These are phyloP conservation scores for Elaeagnus macrophylla DNA, from an alignment of 306 rosid genomes.

Conservation along the genomic window DNA sequence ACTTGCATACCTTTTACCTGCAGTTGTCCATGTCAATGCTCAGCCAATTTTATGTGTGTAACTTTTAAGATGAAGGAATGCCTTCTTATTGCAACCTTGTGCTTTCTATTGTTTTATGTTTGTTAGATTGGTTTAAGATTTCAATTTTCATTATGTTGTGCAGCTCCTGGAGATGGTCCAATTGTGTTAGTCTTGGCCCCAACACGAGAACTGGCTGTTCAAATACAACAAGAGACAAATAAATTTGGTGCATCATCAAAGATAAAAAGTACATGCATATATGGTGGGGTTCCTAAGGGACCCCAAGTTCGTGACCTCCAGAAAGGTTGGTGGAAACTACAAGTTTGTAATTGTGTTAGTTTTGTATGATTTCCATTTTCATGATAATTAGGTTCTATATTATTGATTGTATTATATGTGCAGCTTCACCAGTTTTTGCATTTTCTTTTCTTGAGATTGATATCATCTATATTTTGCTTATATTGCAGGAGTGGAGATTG, in stretches of 20 bases:
- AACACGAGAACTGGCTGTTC: slow-evolving; percentile 96
- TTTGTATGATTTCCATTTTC: not conserved
- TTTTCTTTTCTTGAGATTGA: not conserved
- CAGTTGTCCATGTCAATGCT: slow-evolving; percentile 97
- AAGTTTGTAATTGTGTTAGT: slow-evolving; percentile 14
- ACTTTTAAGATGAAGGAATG: slow-evolving; percentile 7
- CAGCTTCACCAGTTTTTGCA: slow-evolving; percentile 10
- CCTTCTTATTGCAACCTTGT: not conserved
- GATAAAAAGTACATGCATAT: slow-evolving; percentile 91
- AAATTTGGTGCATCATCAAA: slow-evolving; percentile 97
- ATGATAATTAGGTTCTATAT: not conserved
- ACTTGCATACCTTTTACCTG: slow-evolving; percentile 87
- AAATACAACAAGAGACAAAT: slow-evolving; percentile 84
- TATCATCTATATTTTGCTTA: slow-evolving; percentile 6
- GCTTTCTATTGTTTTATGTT: not conserved
- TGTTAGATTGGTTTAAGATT: not conserved
- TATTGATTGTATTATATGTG: not conserved
- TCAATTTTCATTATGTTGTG: slow-evolving; percentile 13
- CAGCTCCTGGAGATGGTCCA: slow-evolving; percentile 98
- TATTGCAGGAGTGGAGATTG: slow-evolving; percentile 81
- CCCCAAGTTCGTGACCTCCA: slow-evolving; percentile 99
- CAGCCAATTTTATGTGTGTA: slow-evolving; percentile 74
- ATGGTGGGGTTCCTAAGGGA: slow-evolving; percentile 99
- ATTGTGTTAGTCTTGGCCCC: slow-evolving; percentile 95
- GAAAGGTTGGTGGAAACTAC: slow-evolving; percentile 59